These are phyloP conservation scores for Fusarium neocosmosporiellum DNA, from an alignment of 2,329 filamentous ascomycete genomes.

Conservation along the genomic window DNA sequence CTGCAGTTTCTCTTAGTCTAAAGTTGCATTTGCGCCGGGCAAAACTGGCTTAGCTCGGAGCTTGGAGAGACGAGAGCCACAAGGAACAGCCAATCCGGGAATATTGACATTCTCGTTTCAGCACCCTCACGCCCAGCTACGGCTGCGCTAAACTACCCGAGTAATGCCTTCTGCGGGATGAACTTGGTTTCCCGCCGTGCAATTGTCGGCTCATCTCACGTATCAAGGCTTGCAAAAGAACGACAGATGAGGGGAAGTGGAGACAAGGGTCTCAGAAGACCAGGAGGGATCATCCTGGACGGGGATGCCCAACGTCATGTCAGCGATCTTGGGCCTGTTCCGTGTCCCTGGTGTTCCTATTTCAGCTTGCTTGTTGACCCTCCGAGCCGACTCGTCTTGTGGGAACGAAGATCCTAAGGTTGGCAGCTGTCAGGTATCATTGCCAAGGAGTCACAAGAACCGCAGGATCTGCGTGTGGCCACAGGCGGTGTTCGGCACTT, in stretches of 20 bases:
- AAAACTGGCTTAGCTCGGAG: conserved; percentile 33
- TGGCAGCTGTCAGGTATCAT: conserved; percentile 23
- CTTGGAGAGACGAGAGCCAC: conserved; percentile 8
- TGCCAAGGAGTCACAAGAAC: conserved; percentile 7
- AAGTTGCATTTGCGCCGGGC: conserved; percentile 24
- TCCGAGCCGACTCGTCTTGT: background rate
- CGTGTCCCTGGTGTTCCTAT: conserved; percentile 5
- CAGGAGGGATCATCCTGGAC: conserved; percentile 32
- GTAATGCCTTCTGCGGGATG: conserved; percentile 12
- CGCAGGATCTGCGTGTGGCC: background rate
- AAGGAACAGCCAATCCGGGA: conserved; percentile 25
- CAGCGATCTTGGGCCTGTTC: conserved; percentile 15
- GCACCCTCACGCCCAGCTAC: background rate
- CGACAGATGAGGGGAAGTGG: conserved; percentile 43
- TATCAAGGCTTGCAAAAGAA: background rate
- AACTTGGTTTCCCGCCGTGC: conserved; percentile 6
- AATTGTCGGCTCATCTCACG: conserved; percentile 19
- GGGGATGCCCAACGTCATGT: conserved; percentile 34
- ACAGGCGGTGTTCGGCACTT: background rate
- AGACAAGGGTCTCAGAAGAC: conserved; percentile 27
- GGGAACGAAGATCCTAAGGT: background rate
- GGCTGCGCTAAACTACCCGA: conserved; percentile 17
- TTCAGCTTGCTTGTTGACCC: background rate
- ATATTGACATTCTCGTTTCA: conserved; percentile 22
- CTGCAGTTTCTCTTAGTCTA: conserved; percentile 30